Evolutionary conservation across 768 basidiomycete species (phyloP), one percentile per base, ranked within the genome.

Genomic region (Sarcomyxa edulis): DNA sequence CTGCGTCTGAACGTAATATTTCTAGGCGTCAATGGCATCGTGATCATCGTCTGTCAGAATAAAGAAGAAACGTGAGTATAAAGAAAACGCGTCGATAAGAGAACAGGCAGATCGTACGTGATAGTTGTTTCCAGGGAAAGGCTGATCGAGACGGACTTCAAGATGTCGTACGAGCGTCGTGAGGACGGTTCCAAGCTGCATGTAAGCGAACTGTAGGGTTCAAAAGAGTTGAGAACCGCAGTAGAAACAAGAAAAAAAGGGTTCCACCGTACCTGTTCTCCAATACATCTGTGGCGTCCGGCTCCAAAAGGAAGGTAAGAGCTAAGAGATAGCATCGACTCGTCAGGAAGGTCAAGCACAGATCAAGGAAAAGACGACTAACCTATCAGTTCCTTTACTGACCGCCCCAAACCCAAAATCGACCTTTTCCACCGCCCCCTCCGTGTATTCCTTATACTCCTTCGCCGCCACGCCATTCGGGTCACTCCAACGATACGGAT

Each of bases 221-320:
- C 6, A 7, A 22, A 9, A 10, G 19, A 16, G 23, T 7, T 11
- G 16, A 25, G 6, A 36, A 36, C 27, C 24, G 6, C 14, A 25
- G 21, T 6, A 30, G 35, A 50, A 18, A 30, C 11, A 31, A 24
- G 19, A 15, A 36, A 39, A 12, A 39, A 11, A n/a, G 19, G 42
- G 14, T 9, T 32, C 2, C 3, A 37, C 59, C 68, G 31, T 32
- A 81, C 82, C 66, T 83, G 85, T 64, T 94, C 92, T 47, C 92
- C 90, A 45, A 97, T 94, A 60, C 90, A 98, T 47, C 94, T 72
- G 66, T 97, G 95, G 51, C 88, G 74, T 20, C 96, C 96, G 37
- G 96, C 95, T 45, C 96, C 96, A 52, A 99, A 99, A 2, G 96
- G 96, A 56, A 95, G 89, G 59, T 98, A 97, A 35, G 90, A 90